phyloP scores from a whole-genome alignment of 1,139 yeast species.

The Blastobotrys illinoisensis region DNA sequence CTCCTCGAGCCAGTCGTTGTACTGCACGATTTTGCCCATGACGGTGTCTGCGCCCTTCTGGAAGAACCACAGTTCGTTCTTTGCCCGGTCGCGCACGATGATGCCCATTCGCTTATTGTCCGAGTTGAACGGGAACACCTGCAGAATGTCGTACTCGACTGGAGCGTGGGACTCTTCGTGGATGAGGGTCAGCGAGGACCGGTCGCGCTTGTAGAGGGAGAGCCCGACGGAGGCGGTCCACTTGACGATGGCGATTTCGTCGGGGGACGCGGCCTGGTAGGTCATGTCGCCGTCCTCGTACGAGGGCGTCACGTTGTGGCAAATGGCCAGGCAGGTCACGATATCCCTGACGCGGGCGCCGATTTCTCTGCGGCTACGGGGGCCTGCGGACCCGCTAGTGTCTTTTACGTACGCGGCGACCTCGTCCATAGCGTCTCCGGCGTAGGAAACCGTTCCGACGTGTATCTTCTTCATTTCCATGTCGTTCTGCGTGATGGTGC shows the following conservation, averaged over 20 bases:
- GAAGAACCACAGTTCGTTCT: slow-evolving; percentile 74
- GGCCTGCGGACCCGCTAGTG: slow-evolving; percentile 25
- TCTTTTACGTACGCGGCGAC: slow-evolving; percentile 62
- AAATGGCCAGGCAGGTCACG: slow-evolving; percentile 74
- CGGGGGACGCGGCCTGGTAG: slow-evolving; percentile 98
- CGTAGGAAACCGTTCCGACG: slow-evolving; percentile 86
- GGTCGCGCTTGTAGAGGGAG: slow-evolving; percentile 71
- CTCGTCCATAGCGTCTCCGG: slow-evolving; percentile 87
- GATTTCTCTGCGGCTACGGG: slow-evolving; percentile 55
- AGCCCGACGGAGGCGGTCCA: slow-evolving; percentile 86
- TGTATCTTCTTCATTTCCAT: slow-evolving; percentile 95
- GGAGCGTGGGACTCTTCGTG: slow-evolving; percentile 56
- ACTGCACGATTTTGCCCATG: slow-evolving; percentile 77
- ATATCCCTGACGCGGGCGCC: slow-evolving; percentile 73
- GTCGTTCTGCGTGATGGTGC: slow-evolving; percentile 95
- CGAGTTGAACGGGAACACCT: slow-evolving; percentile 89
- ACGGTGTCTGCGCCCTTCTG: slow-evolving; percentile 97
- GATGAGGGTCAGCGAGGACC: slow-evolving; percentile 61
- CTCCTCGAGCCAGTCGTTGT: slow-evolving; percentile 95
- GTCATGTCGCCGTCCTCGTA: slow-evolving; percentile 57
- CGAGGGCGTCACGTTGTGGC: slow-evolving; percentile 94
- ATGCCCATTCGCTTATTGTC: slow-evolving; percentile 97
- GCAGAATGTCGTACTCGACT: slow-evolving; percentile 60
- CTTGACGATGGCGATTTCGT: slow-evolving; percentile 93
- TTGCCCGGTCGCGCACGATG: slow-evolving; percentile 56